Evolutionary conservation across 2,329 filamentous ascomycete species (phyloP), one percentile per base, ranked within the genome.

Genomic region (Cryphonectria radicalis): DNA sequence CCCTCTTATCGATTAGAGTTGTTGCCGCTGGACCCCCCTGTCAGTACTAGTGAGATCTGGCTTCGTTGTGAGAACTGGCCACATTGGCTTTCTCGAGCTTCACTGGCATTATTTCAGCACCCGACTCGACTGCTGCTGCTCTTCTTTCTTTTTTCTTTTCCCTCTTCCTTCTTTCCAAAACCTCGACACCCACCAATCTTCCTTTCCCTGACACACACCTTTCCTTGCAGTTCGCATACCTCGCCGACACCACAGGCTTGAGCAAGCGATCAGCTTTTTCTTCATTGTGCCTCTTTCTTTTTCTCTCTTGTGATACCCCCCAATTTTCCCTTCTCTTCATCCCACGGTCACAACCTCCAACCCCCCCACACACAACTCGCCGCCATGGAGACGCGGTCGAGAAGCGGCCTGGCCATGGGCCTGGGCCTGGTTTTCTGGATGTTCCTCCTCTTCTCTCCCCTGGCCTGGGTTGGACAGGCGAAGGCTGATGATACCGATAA

Each of bases 361-460:
- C 19, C 11, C 32, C 32, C 14, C 10, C 57, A 55, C 19, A 32
- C 66, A 72, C 42, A 72, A 43, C 67, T 72, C 67, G 65, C 69
- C 69, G 69, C 65, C 35, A 75, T 75, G 74, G 73, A 74, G 74
- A 71, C 74, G 60, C 69, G 74, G 67, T 72, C 73, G 66, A 75
- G 73, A 72, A 75, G 71, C 70, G 69, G 71, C 74, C 67, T 74
- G 73, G 74, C 74, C 74, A 68, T 75, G 37, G 86, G 91, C 91
- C 87, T 98, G 88, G 94, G 94, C 89, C 85, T 96, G 81, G 86
- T 97, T 83, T 91, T 95, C 85, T 98, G 97, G 87, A 92, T 98
- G 78, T 90, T 94, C 81, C 90, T 97, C 75, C 90, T 98, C 76
- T 93, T 99, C 79, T 90, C 92, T 75, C 94, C 95, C 77, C 87